phyloP scores from a whole-genome alignment of 768 basidiomycete species.

The Tephrocybe sp. region DNA sequence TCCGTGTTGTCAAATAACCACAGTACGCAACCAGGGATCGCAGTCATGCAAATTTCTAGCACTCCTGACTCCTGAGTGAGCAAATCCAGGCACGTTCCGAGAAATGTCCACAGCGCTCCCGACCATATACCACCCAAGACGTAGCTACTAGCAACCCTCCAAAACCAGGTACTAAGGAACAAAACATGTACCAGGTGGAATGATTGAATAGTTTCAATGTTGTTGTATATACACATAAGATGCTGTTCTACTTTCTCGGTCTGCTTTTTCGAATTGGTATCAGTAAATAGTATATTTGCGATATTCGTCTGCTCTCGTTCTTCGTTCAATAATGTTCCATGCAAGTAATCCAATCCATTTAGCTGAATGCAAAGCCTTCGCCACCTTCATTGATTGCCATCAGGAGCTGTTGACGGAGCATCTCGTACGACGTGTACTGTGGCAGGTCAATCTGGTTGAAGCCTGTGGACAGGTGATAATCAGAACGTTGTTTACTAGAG shows the following conservation, averaged over 20 bases:
- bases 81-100: too few relatives aligned
- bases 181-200: too few relatives aligned
- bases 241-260: slow-evolving; percentile 15
- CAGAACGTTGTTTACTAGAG: slow-evolving; percentile 16
- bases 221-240: slow-evolving; percentile 23
- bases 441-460: slow-evolving; percentile 96
- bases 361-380: slow-evolving; percentile 89
- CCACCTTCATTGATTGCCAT: slow-evolving; percentile 95
- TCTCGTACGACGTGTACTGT: slow-evolving; percentile 94
- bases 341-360: slow-evolving; percentile 33
- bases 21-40: too few relatives aligned
- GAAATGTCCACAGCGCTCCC: too few relatives aligned
- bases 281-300: slow-evolving; percentile 12
- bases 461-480: slow-evolving; percentile 41
- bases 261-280: slow-evolving; percentile 11
- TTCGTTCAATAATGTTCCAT: neutral
- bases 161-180: too few relatives aligned
- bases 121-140: too few relatives aligned
- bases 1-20: too few relatives aligned
- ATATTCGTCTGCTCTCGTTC: slow-evolving; percentile 4
- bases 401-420: slow-evolving; percentile 86
- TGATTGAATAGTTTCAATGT: slow-evolving; percentile 2
- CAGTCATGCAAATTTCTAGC: too few relatives aligned
- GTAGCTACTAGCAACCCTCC: too few relatives aligned
- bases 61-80: too few relatives aligned